Evolutionary conservation across 441 rosid species (phyloP).

Genomic region (Rhodomyrtus psidioides): DNA sequence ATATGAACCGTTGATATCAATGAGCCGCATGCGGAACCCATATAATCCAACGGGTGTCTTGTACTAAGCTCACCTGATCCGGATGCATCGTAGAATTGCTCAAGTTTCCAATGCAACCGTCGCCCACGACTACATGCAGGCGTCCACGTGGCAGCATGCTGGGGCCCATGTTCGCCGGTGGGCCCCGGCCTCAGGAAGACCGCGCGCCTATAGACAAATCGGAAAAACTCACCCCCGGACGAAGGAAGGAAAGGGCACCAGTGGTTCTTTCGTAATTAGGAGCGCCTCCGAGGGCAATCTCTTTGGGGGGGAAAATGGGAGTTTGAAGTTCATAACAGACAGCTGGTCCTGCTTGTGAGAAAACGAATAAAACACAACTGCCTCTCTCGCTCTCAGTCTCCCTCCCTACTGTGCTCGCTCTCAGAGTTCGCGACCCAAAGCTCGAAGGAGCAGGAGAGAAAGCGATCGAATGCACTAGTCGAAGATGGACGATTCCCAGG

Average conservation of each 20-base stretch:
- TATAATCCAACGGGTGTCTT: background rate
- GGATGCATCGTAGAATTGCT: background rate
- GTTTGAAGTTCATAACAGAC: slow-evolving; percentile 83
- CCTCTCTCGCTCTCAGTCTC: slow-evolving; percentile 13
- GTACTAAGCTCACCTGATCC: background rate
- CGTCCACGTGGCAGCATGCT: background rate
- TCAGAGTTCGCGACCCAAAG: background rate
- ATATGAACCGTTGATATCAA: background rate
- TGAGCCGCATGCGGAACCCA: background rate
- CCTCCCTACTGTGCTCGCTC: slow-evolving; percentile 20
- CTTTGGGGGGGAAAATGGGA: background rate
- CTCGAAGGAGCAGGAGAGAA: background rate
- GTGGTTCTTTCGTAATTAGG: slow-evolving; percentile 23
- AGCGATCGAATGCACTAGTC: background rate
- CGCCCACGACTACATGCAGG: background rate
- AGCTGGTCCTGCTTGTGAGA: slow-evolving; percentile 28
- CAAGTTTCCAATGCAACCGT: background rate
- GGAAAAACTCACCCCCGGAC: slow-evolving; percentile 3
- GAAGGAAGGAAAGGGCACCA: slow-evolving; percentile 5
- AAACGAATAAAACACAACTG: slow-evolving; percentile 18
- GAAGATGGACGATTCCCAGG: slow-evolving; percentile 74
- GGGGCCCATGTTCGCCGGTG: background rate
- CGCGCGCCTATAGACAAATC: slow-evolving; percentile 12
- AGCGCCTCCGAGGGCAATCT: slow-evolving; percentile 9
- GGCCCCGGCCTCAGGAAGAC: slow-evolving; percentile 1